phyloP scores from a whole-genome alignment of 805 yeast genomes.

The Metschnikowia dekortorum region DNA sequence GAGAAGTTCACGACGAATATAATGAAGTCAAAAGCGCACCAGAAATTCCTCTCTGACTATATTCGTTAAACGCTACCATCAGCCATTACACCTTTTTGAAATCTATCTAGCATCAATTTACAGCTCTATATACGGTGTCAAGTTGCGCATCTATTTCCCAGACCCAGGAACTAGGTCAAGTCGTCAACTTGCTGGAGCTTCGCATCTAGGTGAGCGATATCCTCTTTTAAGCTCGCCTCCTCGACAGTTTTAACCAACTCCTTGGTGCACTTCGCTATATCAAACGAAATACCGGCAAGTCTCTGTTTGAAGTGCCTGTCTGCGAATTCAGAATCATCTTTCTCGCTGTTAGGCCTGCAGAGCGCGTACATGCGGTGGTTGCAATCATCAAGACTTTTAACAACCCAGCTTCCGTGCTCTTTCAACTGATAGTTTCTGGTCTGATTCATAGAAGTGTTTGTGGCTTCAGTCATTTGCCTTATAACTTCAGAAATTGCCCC shows the following conservation, averaged over 20 bases:
- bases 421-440: constrained; percentile 78
- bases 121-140: background rate
- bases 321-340: constrained; percentile 60
- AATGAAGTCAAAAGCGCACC: constrained; percentile 31
- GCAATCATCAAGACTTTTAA: constrained; percentile 81
- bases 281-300: constrained; percentile 93
- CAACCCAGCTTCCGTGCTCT: constrained; percentile 91
- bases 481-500: constrained; percentile 75
- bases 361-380: constrained; percentile 74
- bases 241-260: constrained; percentile 95
- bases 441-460: constrained; percentile 82
- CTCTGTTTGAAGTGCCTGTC: constrained; percentile 89
- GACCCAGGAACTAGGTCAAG: constrained; percentile 10
- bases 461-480: constrained; percentile 83
- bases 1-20: constrained; percentile 29
- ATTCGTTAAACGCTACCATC: constrained; percentile 1
- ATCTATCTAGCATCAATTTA: background rate
- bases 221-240: constrained; percentile 85
- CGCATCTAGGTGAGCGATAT: constrained; percentile 75
- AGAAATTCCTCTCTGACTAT: constrained; percentile 29
- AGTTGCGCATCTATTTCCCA: too few relatives aligned
- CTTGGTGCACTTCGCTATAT: constrained; percentile 92
- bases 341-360: constrained; percentile 43
- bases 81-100: background rate
- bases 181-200: constrained; percentile 42